phyloP scores from a whole-genome alignment of 345 rosid species.

The Draba incana region DNA sequence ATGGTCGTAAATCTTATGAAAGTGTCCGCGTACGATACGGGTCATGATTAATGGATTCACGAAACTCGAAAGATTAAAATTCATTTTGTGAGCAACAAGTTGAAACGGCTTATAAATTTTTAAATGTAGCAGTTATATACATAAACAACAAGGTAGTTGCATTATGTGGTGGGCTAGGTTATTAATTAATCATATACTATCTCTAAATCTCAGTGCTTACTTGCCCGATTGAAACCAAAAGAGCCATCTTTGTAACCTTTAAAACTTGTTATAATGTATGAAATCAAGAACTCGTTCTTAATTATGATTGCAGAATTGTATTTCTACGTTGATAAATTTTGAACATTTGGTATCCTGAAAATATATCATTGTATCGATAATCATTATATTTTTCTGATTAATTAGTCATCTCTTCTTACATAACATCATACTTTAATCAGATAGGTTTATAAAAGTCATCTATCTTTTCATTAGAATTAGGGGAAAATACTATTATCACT shows the following conservation, averaged over 20 bases:
- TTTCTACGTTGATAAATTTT: no score
- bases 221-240: constrained; percentile 18
- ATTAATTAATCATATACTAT: constrained; percentile 10
- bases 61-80: constrained; percentile 5
- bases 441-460: no score
- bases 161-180: constrained; percentile 25
- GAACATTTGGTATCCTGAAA: no score
- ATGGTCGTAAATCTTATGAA: neutral
- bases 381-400: no score
- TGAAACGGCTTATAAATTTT: constrained; percentile 24
- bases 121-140: neutral
- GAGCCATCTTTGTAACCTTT: neutral
- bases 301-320: no score
- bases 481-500: no score
- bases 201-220: constrained; percentile 29
- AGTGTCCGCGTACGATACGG: constrained; percentile 21
- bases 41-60: constrained; percentile 20
- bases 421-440: no score
- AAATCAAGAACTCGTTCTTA: no score
- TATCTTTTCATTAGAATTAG: no score
- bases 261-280: no score
- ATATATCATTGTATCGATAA: no score
- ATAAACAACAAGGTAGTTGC: constrained; percentile 22
- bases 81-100: constrained; percentile 28
- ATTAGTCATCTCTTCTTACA: no score